Percentiles rank a stretch among this genome's conserved stretches.
Conservation (phyloP, 495 filamentous ascomycete genomes). For the Penicillium roqueforti region DNA sequence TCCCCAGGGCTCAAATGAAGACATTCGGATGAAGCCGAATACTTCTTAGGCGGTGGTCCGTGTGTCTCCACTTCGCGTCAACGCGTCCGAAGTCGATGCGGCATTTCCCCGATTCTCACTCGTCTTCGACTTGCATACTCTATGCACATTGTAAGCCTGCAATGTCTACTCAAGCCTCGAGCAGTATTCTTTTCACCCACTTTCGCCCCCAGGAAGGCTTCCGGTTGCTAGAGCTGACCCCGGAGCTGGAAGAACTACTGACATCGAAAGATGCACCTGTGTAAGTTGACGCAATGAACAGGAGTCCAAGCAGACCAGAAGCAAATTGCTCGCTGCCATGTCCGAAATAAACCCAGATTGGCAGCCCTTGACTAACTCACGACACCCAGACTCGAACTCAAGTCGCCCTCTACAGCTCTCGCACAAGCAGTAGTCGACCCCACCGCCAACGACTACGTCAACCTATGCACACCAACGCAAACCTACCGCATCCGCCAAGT, state of each 20-base stretch:
- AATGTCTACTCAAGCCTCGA: conserved; percentile 60
- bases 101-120: not conserved
- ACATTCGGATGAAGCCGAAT: conserved; percentile 1
- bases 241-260: conserved; percentile 64
- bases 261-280: conserved; percentile 54
- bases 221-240: conserved; percentile 76
- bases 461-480: conserved; percentile 64
- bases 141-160: not conserved
- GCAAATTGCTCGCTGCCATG: not conserved
- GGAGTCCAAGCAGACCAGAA: not conserved
- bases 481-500: conserved; percentile 84
- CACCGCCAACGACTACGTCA: conserved; percentile 55
- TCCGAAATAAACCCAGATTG: not conserved
- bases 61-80: conserved; percentile 19
- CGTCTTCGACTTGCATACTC: not conserved
- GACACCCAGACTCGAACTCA: conserved; percentile 58
- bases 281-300: conserved; percentile 44
- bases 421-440: conserved; percentile 22
- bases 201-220: conserved; percentile 57
- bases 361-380: not conserved
- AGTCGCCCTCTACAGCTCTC: conserved; percentile 41
- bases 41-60: conserved; percentile 32
- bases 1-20: not conserved
- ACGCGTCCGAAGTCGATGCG: conserved; percentile 9
- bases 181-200: conserved; percentile 61